Evolutionary conservation across 2,329 filamentous ascomycete species (phyloP), one percentile per base, ranked within the genome.

Genomic region (Pseudocercospora vitis): DNA sequence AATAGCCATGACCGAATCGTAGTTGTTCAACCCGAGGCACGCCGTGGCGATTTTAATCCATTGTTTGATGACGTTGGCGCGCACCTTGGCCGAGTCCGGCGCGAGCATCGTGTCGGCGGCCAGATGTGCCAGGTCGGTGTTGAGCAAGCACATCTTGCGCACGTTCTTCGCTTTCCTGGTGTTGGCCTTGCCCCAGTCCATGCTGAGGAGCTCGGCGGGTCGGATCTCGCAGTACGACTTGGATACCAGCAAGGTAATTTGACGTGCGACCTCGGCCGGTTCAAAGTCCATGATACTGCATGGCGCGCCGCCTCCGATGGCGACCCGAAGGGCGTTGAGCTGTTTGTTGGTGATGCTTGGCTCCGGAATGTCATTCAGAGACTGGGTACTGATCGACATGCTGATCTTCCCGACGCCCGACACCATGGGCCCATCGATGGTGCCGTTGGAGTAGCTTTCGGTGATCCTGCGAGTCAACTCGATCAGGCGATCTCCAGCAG

Each of bases 1-100:
- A 63, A 99, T 96, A 6, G 94, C 91, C 91, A 97, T 96, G 8
- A 99, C 76, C 0, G 90, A 89, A 68, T 99, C 92, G 65, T 96
- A 99, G 74, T 99, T 99, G 75, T 94, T 87, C 21, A 97, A 80
- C 66, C 94, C 89, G 4, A 95, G 77, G 61, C 90, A 95, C 65
- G 88, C 89, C 63, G 87, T 81, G 0, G 89, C 90, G 63, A 97
- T 85, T 78, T 97, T 99, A 70, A 96, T 89, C 94, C 94, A 99
- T 64, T 97, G 91, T 76, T 99, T 97, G 75, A 99, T 94, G 48
- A 91, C 83, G 1, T 82, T 76, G 0, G 94, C 92, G 21, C 94
- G 84, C 76, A 92, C 95, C 81, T 97, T 97, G 21, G 87, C 85
- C 69, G 97, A 94, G n/a, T 88, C 81, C 53, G 90, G 81, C 52